Percentiles rank a stretch among this genome's conserved stretches.
These are phyloP conservation scores for Melanomma pulvis-pyrius DNA, from an alignment of 495 filamentous ascomycete genomes.

Conservation along the genomic window DNA sequence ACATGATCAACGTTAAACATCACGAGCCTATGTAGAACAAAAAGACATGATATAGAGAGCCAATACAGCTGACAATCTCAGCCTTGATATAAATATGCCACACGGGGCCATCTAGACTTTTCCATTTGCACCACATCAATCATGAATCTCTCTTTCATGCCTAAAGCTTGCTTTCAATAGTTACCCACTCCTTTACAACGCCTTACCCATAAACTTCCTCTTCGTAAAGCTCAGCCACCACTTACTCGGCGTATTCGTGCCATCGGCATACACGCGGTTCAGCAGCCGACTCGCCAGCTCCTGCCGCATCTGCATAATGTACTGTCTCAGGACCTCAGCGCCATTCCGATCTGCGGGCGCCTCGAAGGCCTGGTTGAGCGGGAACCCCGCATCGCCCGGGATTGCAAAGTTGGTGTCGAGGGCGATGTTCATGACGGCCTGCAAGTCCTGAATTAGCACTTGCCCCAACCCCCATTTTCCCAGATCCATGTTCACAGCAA, in stretches of 20 bases:
- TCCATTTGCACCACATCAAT: background rate
- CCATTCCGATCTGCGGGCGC: slow-evolving; percentile 83
- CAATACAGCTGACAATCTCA: background rate
- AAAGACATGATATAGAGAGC: background rate
- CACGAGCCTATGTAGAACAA: background rate
- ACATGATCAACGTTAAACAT: slow-evolving; percentile 4
- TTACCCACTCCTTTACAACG: slow-evolving; percentile 41
- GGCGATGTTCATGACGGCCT: slow-evolving; percentile 70
- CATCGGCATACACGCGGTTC: slow-evolving; percentile 83
- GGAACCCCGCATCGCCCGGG: slow-evolving; percentile 91
- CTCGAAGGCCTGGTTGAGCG: slow-evolving; percentile 83
- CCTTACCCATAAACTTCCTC: slow-evolving; percentile 98
- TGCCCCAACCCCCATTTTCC: no score
- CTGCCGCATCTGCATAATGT: slow-evolving; percentile 88
- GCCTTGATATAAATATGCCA: background rate
- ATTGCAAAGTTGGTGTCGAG: slow-evolving; percentile 88
- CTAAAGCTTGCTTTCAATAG: no score
- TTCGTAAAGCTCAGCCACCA: slow-evolving; percentile 99
- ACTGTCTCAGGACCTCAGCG: slow-evolving; percentile 82
- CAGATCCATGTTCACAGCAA: background rate
- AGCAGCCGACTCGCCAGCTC: slow-evolving; percentile 82
- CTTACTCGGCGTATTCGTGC: slow-evolving; percentile 76
- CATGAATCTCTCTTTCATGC: background rate
- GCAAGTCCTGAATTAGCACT: background rate
- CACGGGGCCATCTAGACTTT: background rate